These are phyloP conservation scores for Colletotrichum limetticola DNA, from an alignment of 2,329 filamentous ascomycete genomes.

Conservation along the genomic window DNA sequence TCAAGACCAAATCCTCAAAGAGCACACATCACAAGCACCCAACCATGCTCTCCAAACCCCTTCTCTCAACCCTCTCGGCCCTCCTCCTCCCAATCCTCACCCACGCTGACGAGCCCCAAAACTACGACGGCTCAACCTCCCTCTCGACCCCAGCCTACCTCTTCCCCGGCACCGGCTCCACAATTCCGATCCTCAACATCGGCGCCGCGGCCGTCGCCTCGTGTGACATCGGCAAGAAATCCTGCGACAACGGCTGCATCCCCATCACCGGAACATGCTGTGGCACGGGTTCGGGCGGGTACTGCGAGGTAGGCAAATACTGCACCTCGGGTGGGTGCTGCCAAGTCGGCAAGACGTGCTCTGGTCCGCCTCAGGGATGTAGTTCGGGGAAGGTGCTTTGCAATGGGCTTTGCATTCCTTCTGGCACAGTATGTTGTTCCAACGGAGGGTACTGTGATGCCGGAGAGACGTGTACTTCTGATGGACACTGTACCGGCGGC, in stretches of 20 bases:
- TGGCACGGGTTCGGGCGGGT: conserved; percentile 40
- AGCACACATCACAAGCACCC: too few relatives aligned
- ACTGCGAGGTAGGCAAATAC: conserved; percentile 44
- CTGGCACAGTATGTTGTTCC: conserved; percentile 44
- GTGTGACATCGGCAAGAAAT: conserved; percentile 38
- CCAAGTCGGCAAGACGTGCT: conserved; percentile 44
- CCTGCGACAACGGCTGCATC: conserved; percentile 47
- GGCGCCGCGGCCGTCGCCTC: conserved; percentile 17
- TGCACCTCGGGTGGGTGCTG: conserved; percentile 47
- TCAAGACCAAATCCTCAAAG: background rate
- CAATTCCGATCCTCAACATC: conserved; percentile 34
- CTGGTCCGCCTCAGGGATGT: conserved; percentile 43
- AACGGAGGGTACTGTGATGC: conserved; percentile 43
- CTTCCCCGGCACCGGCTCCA: conserved; percentile 37
- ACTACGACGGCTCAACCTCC: conserved; percentile 1
- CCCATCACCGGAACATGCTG: conserved; percentile 44
- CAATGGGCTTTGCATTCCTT: conserved; percentile 44
- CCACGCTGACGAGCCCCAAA: background rate
- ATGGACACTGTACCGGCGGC: conserved; percentile 38
- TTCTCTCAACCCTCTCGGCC: background rate
- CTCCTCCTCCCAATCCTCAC: background rate
- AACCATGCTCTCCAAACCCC: background rate
- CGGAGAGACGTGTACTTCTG: conserved; percentile 42
- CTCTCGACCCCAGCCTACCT: conserved; percentile 16
- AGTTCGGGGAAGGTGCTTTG: conserved; percentile 40